Evolutionary conservation across 73 alveolate genomes (phyloP).

Genomic region (Blepharisma stoltei): DNA sequence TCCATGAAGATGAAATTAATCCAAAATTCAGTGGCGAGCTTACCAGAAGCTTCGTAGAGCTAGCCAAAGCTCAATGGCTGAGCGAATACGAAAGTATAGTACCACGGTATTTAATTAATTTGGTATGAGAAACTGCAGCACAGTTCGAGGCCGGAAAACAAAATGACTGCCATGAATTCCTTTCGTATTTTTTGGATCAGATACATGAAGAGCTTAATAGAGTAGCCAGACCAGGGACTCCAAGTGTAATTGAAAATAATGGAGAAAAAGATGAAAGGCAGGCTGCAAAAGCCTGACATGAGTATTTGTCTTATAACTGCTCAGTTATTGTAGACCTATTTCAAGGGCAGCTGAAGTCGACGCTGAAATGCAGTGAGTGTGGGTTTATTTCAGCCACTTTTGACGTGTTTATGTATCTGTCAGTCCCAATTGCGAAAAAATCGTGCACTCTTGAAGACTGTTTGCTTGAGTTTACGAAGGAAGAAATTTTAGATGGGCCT

Average conservation of each 20-base stretch:
- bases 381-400: slow-evolving; percentile 53
- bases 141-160: slow-evolving; percentile 66
- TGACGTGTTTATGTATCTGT: slow-evolving; percentile 76
- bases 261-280: slow-evolving; percentile 28
- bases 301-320: slow-evolving; percentile 67
- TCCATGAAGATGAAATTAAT: slow-evolving; percentile 52
- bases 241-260: not conserved
- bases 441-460: not conserved
- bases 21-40: slow-evolving; percentile 67
- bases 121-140: slow-evolving; percentile 55
- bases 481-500: slow-evolving; percentile 47
- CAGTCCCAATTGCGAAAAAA: slow-evolving; percentile 68
- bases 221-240: slow-evolving; percentile 33
- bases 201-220: slow-evolving; percentile 95
- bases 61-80: slow-evolving; percentile 65
- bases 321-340: slow-evolving; percentile 81
- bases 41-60: slow-evolving; percentile 49
- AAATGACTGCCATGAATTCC: slow-evolving; percentile 93
- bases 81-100: slow-evolving; percentile 56
- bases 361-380: slow-evolving; percentile 56
- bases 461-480: slow-evolving; percentile 38
- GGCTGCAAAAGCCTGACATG: slow-evolving; percentile 71
- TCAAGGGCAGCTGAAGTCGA: slow-evolving; percentile 70
- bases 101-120: slow-evolving; percentile 51
- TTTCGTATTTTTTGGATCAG: slow-evolving; percentile 79